phyloP scores from a whole-genome alignment of 805 yeast species.

The Sugiyamaella boreocaroliniensis region DNA sequence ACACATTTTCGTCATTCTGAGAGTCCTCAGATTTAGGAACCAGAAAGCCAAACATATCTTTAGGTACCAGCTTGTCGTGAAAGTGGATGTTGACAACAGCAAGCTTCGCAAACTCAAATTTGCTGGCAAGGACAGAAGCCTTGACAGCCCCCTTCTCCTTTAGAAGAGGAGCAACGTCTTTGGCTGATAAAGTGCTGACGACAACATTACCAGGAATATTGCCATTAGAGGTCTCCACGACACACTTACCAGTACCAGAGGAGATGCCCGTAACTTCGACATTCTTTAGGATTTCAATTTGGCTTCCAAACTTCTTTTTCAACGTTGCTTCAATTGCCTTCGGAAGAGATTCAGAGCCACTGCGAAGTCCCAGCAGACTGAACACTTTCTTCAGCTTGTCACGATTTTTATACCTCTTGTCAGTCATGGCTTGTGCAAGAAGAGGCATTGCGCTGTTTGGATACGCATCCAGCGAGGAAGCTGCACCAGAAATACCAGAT shows the following conservation, averaged over 20 bases:
- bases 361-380: conserved; percentile 16
- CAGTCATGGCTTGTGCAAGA: conserved; percentile 22
- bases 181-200: conserved; percentile 20
- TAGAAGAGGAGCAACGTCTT: conserved; percentile 11
- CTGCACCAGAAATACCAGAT: conserved; percentile 36
- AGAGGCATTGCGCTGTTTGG: conserved; percentile 21
- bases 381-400: conserved; percentile 6
- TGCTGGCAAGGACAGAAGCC: conserved; percentile 23
- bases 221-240: conserved; percentile 4
- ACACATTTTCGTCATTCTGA: conserved; percentile 47
- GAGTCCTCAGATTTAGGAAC: conserved; percentile 53
- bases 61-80: conserved; percentile 36
- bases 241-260: conserved; percentile 6
- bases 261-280: conserved; percentile 9
- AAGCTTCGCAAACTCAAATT: conserved; percentile 52
- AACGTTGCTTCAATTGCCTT: conserved; percentile 22
- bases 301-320: conserved; percentile 5
- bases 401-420: conserved; percentile 7
- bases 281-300: conserved; percentile 21
- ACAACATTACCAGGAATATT: conserved; percentile 5
- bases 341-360: conserved; percentile 27
- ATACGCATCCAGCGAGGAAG: conserved; percentile 24
- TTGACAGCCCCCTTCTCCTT: conserved; percentile 5
- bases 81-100: conserved; percentile 64
- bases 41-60: conserved; percentile 78